Conservation (phyloP, 495 filamentous ascomycete species). For the Penicillium bialowiezense region DNA sequence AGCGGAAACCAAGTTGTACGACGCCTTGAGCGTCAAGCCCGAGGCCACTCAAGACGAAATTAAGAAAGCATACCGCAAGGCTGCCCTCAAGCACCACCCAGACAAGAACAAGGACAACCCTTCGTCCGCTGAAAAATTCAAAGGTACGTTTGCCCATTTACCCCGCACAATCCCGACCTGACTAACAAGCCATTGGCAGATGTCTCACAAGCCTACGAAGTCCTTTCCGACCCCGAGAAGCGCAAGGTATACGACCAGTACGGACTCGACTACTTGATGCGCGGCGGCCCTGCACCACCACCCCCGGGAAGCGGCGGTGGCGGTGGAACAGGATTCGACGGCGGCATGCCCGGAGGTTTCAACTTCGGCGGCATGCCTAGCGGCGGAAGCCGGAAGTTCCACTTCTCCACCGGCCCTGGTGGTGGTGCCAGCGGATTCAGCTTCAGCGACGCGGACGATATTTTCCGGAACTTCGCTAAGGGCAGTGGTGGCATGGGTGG, state of each 20-base stretch:
- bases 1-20: slow-evolving; percentile 83
- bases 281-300: slow-evolving; percentile 74
- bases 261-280: slow-evolving; percentile 87
- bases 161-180: slow-evolving; percentile 5
- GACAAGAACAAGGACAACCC: slow-evolving; percentile 97
- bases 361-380: slow-evolving; percentile 54
- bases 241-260: slow-evolving; percentile 94
- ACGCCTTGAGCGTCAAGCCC: slow-evolving; percentile 70
- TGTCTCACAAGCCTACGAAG: slow-evolving; percentile 94
- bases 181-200: slow-evolving; percentile 47
- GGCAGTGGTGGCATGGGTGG: slow-evolving; percentile 35
- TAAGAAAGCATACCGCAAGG: slow-evolving; percentile 95
- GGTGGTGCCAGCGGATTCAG: slow-evolving; percentile 59
- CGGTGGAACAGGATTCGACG: slow-evolving; percentile 49
- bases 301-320: slow-evolving; percentile 46
- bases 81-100: slow-evolving; percentile 88
- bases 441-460: slow-evolving; percentile 78
- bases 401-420: slow-evolving; percentile 64
- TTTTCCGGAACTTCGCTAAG: slow-evolving; percentile 78
- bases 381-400: slow-evolving; percentile 65
- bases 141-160: slow-evolving; percentile 56
- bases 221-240: slow-evolving; percentile 95
- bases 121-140: slow-evolving; percentile 81
- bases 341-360: slow-evolving; percentile 57
- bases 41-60: slow-evolving; percentile 87